Evolutionary conservation across 2,329 filamentous ascomycete genomes (phyloP).

Genomic region (Curvularia hawaiiensis): DNA sequence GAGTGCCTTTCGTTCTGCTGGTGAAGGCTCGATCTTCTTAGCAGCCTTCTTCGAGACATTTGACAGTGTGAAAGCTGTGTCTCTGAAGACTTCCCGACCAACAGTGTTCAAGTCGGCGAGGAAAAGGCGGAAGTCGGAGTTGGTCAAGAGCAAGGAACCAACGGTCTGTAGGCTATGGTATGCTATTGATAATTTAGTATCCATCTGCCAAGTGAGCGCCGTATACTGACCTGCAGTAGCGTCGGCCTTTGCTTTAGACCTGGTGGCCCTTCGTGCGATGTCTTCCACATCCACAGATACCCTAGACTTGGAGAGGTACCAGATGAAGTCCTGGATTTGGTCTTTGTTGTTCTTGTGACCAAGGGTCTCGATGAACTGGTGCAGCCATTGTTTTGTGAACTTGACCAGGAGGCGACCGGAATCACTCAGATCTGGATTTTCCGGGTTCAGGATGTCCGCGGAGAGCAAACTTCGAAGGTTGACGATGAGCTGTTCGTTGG

Average conservation of each 20-base stretch:
- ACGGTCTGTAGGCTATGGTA: constrained; percentile 85
- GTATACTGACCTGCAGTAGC: constrained; percentile 67
- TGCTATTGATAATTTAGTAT: constrained; percentile 54
- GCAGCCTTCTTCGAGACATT: constrained; percentile 75
- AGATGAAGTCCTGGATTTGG: constrained; percentile 90
- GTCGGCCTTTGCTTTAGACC: constrained; percentile 71
- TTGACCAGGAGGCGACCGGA: constrained; percentile 76
- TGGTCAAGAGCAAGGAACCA: constrained; percentile 82
- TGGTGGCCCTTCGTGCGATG: constrained; percentile 64
- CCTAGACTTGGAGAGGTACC: constrained; percentile 78
- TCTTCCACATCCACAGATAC: constrained; percentile 71
- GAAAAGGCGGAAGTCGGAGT: constrained; percentile 88
- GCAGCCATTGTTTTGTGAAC: constrained; percentile 74
- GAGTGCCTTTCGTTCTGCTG: constrained; percentile 62
- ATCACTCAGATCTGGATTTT: constrained; percentile 74
- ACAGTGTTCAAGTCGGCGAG: constrained; percentile 79
- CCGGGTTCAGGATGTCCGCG: constrained; percentile 77
- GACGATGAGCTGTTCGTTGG: constrained; percentile 80
- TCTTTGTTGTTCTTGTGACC: constrained; percentile 82
- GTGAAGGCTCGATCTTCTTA: constrained; percentile 72
- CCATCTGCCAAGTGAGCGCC: not conserved
- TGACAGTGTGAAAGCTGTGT: constrained; percentile 81
- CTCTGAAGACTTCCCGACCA: constrained; percentile 82
- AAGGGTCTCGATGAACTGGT: constrained; percentile 80
- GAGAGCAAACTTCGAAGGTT: constrained; percentile 81